Evolutionary conservation across 2,329 filamentous ascomycete species (phyloP).

Genomic region (Fonsecaea pedrosoi): DNA sequence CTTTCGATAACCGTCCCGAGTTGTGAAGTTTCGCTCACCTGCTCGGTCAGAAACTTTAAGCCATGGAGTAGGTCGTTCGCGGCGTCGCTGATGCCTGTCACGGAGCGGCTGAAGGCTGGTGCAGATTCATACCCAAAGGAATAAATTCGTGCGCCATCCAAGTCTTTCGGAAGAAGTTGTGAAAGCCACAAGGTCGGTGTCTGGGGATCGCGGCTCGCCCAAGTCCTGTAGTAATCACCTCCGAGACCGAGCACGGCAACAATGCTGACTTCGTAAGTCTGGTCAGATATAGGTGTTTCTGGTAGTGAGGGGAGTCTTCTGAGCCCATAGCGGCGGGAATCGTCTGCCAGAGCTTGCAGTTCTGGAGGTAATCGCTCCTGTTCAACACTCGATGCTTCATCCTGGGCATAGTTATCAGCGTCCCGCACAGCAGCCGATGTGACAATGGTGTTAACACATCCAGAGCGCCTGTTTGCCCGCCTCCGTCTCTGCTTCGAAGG

Average conservation of each 20-base stretch:
- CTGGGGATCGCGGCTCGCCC: conserved; percentile 24
- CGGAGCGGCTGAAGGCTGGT: conserved; percentile 23
- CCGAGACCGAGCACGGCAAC: conserved; percentile 32
- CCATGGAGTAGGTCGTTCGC: conserved; percentile 13
- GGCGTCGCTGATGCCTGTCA: conserved; percentile 21
- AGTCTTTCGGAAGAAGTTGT: conserved; percentile 28
- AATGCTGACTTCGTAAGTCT: conserved; percentile 18
- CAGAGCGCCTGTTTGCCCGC: conserved; percentile 1
- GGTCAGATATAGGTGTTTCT: conserved; percentile 13
- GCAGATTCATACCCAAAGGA: conserved; percentile 31
- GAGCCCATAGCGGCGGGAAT: conserved; percentile 16
- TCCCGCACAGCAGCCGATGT: conserved; percentile 8
- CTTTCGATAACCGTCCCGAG: conserved; percentile 21
- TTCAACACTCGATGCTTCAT: conserved; percentile 11
- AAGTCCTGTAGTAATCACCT: conserved; percentile 28
- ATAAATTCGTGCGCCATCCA: conserved; percentile 28
- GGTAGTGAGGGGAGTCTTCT: conserved; percentile 17
- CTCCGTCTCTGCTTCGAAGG: conserved; percentile 7
- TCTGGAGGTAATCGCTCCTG: conserved; percentile 15
- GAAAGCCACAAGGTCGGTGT: conserved; percentile 28
- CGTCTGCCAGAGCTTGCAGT: conserved; percentile 21
- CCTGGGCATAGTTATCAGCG: conserved; percentile 15
- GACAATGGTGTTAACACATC: conserved; percentile 11
- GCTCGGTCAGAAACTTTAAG: conserved; percentile 16
- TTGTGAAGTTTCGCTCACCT: conserved; percentile 12